phyloP scores from a whole-genome alignment of 768 basidiomycete genomes.

The Collybia nuda region DNA sequence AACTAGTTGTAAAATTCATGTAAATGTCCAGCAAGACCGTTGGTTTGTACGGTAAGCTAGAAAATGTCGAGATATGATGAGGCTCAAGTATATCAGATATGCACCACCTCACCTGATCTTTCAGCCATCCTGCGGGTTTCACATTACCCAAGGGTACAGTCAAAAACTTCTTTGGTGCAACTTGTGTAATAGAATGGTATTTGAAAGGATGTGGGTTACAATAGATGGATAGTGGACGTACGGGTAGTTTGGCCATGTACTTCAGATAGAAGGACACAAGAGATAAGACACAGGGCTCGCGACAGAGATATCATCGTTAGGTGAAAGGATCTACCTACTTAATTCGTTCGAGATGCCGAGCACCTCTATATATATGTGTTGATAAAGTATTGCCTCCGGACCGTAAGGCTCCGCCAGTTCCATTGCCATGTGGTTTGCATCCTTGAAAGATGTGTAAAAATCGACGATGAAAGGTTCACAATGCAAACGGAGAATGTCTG shows the following conservation, averaged over 20 bases:
- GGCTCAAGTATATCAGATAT: background rate
- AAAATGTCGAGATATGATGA: background rate
- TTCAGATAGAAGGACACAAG: constrained; percentile 6
- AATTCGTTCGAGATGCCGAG: background rate
- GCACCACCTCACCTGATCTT: constrained; percentile 32
- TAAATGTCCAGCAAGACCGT: constrained; percentile 42
- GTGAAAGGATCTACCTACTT: background rate
- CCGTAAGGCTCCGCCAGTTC: too few species aligned
- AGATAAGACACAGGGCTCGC: constrained; percentile 4
- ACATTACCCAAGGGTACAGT: constrained; percentile 38
- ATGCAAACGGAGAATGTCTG: background rate
- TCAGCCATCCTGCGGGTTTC: constrained; percentile 40
- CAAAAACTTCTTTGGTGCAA: constrained; percentile 41
- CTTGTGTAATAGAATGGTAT: constrained; percentile 15
- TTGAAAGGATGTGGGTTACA: background rate
- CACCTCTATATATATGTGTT: too few species aligned
- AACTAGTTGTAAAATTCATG: constrained; percentile 44
- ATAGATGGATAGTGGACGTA: constrained; percentile 14
- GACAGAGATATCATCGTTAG: background rate
- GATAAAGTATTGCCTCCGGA: too few species aligned
- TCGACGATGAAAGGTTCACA: background rate
- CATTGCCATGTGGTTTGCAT: background rate
- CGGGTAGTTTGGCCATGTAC: constrained; percentile 22
- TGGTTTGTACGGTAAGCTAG: constrained; percentile 41
- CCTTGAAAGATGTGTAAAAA: background rate